Percentiles rank a stretch among this genome's conserved stretches.
These are phyloP conservation scores for Notholithocarpus densiflorus DNA, from an alignment of 306 rosid genomes.

Conservation along the genomic window DNA sequence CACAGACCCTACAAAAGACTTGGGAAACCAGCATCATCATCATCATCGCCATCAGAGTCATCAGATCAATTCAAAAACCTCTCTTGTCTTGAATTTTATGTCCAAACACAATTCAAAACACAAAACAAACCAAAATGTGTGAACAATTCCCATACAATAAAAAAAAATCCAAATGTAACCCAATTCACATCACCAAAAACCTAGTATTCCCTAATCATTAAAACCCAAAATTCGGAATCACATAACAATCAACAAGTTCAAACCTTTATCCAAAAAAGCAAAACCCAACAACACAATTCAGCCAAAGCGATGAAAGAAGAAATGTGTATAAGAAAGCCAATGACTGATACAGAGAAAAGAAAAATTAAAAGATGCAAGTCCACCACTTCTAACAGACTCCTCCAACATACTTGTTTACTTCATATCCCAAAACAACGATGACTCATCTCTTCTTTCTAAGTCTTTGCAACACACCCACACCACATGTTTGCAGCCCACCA, in stretches of 20 bases:
- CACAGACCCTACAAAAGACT: conserved; percentile 8
- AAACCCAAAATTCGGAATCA: conserved; percentile 13
- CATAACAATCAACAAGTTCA: not conserved
- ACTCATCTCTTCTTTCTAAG: no score
- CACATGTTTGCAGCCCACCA: no score
- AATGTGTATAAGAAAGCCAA: conserved; percentile 16
- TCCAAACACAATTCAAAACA: not conserved
- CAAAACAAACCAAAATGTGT: not conserved
- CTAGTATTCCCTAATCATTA: conserved; percentile 16
- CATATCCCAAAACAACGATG: no score
- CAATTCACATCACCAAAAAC: conserved; percentile 11
- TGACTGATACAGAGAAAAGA: not conserved
- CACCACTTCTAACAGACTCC: no score
- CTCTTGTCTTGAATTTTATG: not conserved
- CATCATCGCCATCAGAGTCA: not conserved
- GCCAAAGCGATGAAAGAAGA: not conserved
- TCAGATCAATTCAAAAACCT: not conserved
- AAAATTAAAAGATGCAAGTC: not conserved
- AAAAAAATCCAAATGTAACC: not conserved
- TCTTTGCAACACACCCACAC: no score
- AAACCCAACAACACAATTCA: not conserved
- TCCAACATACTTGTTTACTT: no score
- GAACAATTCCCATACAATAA: not conserved
- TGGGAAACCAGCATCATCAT: not conserved
- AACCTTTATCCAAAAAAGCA: not conserved